Conservation (phyloP, 2,329 filamentous ascomycete genomes). For the Cladosporium velox region DNA sequence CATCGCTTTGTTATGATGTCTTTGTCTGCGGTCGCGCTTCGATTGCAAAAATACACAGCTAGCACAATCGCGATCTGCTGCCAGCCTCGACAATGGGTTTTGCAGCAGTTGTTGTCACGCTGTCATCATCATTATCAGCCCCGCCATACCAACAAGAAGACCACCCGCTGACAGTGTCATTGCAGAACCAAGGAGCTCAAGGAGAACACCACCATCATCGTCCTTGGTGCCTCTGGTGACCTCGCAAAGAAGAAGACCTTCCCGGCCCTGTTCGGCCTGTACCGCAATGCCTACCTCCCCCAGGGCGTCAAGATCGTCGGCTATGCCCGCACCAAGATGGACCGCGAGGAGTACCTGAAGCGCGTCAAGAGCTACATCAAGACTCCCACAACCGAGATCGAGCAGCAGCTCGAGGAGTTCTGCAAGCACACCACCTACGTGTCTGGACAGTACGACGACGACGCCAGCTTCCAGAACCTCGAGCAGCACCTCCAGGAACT, state of each 20-base stretch:
- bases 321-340: slow-evolving; percentile 99
- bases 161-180: slow-evolving; percentile 5
- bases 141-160: not conserved
- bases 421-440: slow-evolving; percentile 86
- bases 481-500: slow-evolving; percentile 83
- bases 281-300: slow-evolving; percentile 96
- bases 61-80: not conserved
- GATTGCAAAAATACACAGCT: not conserved
- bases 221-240: slow-evolving; percentile 95
- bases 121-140: slow-evolving; percentile 9
- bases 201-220: slow-evolving; percentile 95
- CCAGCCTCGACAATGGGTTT: not conserved
- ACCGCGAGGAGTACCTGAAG: slow-evolving; percentile 91
- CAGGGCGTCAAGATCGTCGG: slow-evolving; percentile 96
- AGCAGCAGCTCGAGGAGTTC: slow-evolving; percentile 93
- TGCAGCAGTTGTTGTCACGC: not conserved
- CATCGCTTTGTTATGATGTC: slow-evolving; percentile 10
- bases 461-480: slow-evolving; percentile 86
- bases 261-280: slow-evolving; percentile 94
- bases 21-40: not conserved
- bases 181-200: slow-evolving; percentile 87
- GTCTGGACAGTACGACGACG: slow-evolving; percentile 96
- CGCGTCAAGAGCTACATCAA: slow-evolving; percentile 98
- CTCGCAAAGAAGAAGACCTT: slow-evolving; percentile 99
- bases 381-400: slow-evolving; percentile 94